A percentile compares a stretch with the other conserved stretches of the same genome.
Conservation (phyloP, 257 asterid genomes). For the Salvia miltiorrhiza region DNA sequence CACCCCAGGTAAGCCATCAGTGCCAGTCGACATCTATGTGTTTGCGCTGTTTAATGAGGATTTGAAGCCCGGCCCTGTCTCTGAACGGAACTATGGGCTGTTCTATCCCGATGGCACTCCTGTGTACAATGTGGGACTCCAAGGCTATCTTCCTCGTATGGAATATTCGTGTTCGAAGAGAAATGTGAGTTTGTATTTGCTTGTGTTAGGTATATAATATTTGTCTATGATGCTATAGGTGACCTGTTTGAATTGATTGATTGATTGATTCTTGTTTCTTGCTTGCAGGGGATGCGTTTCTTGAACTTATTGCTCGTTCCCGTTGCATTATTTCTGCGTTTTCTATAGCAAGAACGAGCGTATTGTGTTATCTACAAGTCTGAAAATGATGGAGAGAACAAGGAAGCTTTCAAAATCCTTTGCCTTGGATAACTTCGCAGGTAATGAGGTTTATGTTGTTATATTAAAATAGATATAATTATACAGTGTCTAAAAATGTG, state of each 20-base stretch:
- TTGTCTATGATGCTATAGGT: background rate
- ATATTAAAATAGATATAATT: background rate
- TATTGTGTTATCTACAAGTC: too few species aligned
- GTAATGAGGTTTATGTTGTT: constrained; percentile 15
- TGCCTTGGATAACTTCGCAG: constrained; percentile 17
- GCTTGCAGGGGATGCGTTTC: constrained; percentile 41
- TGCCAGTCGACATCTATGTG: constrained; percentile 68
- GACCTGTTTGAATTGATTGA: background rate
- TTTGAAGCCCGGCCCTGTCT: constrained; percentile 79
- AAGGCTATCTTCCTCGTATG: constrained; percentile 61
- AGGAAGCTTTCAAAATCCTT: constrained; percentile 10
- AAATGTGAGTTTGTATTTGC: constrained; percentile 38
- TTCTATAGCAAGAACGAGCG: constrained; percentile 12
- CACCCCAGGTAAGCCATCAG: constrained; percentile 79
- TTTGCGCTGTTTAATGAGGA: constrained; percentile 94
- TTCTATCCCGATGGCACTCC: constrained; percentile 81
- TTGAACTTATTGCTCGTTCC: constrained; percentile 21
- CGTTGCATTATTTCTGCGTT: constrained; percentile 28
- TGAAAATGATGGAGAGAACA: constrained; percentile 9
- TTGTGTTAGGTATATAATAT: background rate
- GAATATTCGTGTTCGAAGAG: constrained; percentile 58
- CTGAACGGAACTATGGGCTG: constrained; percentile 91
- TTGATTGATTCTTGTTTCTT: background rate
- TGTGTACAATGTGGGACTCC: constrained; percentile 73
- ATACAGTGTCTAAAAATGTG: too few species aligned